Evolutionary conservation across 2,329 filamentous ascomycete species (phyloP).

Genomic region (Pyricularia pennisetigena): DNA sequence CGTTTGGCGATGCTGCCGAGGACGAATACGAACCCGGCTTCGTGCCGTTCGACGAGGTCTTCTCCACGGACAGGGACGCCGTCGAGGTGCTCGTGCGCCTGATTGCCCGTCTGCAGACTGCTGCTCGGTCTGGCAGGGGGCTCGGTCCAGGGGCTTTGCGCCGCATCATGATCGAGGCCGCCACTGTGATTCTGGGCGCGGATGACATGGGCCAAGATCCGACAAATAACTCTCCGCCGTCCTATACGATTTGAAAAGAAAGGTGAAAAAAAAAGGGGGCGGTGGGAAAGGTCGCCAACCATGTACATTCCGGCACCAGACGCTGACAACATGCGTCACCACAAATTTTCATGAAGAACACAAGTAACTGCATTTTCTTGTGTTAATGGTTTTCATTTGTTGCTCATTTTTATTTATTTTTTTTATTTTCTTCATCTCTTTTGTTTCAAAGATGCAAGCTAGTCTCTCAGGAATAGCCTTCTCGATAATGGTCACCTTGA

Average conservation of each 20-base stretch:
- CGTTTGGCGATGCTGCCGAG: neutral
- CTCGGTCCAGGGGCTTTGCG: neutral
- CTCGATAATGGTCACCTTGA: neutral
- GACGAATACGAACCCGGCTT: neutral
- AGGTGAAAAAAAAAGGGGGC: too few relatives aligned
- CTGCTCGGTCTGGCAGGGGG: neutral
- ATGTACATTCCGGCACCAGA: neutral
- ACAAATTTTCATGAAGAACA: neutral
- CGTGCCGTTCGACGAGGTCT: neutral
- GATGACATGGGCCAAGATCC: neutral
- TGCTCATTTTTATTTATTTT: too few relatives aligned
- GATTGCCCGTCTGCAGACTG: neutral
- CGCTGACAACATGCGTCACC: neutral
- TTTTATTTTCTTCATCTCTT: neutral
- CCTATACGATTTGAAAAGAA: neutral
- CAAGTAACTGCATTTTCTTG: neutral
- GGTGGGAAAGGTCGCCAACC: neutral
- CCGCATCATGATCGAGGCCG: conserved; percentile 1
- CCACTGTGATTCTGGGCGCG: neutral
- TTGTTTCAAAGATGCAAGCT: neutral
- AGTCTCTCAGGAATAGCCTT: neutral
- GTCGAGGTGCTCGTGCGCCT: neutral
- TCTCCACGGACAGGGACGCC: neutral
- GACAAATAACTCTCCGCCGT: neutral
- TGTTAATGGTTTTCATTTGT: neutral